Conservation (phyloP, 2,329 filamentous ascomycete genomes). For the Hypomyces perniciosus region DNA sequence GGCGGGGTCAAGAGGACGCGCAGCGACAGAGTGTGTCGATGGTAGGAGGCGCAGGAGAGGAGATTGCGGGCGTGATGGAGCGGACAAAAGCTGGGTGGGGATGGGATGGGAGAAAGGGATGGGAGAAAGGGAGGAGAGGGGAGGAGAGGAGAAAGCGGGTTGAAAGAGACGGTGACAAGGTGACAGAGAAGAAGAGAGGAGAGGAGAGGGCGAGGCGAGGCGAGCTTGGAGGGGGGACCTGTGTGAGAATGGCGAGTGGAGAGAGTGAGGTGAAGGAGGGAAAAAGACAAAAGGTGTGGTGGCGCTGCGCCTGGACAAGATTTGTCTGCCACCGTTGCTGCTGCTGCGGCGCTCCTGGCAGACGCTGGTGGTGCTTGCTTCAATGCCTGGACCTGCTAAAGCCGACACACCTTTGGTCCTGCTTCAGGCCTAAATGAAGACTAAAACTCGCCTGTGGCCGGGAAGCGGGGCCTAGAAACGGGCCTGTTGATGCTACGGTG, state of each 20-base stretch:
- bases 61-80: slow-evolving; percentile 7
- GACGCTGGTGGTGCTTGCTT: too few species aligned
- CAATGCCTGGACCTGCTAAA: too few species aligned
- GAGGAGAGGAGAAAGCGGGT: slow-evolving; percentile 14
- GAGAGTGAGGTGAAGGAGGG: slow-evolving; percentile 24
- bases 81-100: not conserved
- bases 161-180: slow-evolving; percentile 17
- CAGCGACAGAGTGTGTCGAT: not conserved
- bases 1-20: slow-evolving; percentile 24
- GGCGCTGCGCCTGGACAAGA: not conserved
- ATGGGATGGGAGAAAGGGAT: slow-evolving; percentile 11
- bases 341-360: too few species aligned
- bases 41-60: slow-evolving; percentile 13
- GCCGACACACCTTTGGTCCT: too few species aligned
- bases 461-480: too few species aligned
- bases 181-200: slow-evolving; percentile 19
- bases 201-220: slow-evolving; percentile 22
- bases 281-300: slow-evolving; percentile 11
- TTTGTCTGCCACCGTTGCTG: not conserved
- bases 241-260: slow-evolving; percentile 19
- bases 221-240: slow-evolving; percentile 19
- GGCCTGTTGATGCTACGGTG: too few species aligned
- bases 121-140: slow-evolving; percentile 15
- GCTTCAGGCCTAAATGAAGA: too few species aligned
- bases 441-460: too few species aligned